Evolutionary conservation across 2,329 filamentous ascomycete species (phyloP).

Genomic region (Ceratocystiopsis brevicomis): DNA sequence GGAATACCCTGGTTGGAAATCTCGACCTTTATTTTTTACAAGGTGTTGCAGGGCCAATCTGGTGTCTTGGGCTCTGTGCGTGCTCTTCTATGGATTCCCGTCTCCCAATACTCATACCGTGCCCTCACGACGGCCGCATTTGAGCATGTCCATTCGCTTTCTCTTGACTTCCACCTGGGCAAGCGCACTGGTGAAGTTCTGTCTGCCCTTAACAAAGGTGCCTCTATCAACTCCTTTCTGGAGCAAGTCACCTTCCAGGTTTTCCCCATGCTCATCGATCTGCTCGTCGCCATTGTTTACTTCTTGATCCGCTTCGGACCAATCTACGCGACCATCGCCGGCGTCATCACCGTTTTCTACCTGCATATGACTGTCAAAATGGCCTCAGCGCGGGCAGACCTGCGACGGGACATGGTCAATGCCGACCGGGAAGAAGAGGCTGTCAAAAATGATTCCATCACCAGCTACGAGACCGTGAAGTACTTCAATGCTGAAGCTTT

Average conservation of each 20-base stretch:
- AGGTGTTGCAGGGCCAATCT: constrained; percentile 72
- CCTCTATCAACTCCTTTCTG: constrained; percentile 87
- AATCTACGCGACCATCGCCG: constrained; percentile 76
- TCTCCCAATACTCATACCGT: constrained; percentile 91
- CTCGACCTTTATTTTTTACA: constrained; percentile 55
- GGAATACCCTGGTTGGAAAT: constrained; percentile 56
- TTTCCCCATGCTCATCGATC: constrained; percentile 81
- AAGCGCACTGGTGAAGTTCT: constrained; percentile 94
- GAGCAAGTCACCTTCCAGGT: constrained; percentile 95
- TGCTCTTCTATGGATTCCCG: constrained; percentile 82
- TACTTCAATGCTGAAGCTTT: constrained; percentile 75
- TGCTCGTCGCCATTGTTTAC: constrained; percentile 67
- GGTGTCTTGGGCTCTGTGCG: constrained; percentile 70
- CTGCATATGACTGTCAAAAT: constrained; percentile 92
- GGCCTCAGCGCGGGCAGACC: constrained; percentile 80
- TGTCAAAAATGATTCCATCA: constrained; percentile 96
- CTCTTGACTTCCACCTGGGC: constrained; percentile 86
- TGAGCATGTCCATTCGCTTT: constrained; percentile 89
- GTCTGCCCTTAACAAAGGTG: constrained; percentile 88
- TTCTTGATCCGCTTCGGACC: constrained; percentile 66
- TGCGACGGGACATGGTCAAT: constrained; percentile 85
- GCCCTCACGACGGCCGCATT: constrained; percentile 89
- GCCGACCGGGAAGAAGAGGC: constrained; percentile 88
- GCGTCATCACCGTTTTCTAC: constrained; percentile 87
- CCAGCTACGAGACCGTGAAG: constrained; percentile 92